Conservation (phyloP, 1,284 basidiomycete species). For the Pisolithus thermaeus region DNA sequence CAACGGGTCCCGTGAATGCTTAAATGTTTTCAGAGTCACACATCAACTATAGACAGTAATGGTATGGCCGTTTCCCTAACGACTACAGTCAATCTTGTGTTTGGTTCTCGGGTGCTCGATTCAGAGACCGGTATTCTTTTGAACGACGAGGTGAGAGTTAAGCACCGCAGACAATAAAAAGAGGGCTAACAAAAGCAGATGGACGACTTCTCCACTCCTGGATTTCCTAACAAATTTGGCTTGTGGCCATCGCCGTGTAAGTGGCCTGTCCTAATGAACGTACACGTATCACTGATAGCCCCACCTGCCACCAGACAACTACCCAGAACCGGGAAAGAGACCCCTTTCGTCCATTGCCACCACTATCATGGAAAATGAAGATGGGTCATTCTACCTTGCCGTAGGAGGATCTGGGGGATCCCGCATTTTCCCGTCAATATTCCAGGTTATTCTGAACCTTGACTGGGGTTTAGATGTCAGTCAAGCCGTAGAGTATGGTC, state of each 20-base stretch:
- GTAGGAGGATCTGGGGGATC: constrained; percentile 87
- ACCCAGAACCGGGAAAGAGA: constrained; percentile 80
- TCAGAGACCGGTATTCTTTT: constrained; percentile 81
- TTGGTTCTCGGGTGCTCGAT: constrained; percentile 85
- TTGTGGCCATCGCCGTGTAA: constrained; percentile 80
- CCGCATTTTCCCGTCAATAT: constrained; percentile 76
- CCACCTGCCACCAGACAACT: constrained; percentile 57
- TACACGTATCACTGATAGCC: background rate
- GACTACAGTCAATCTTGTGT: constrained; percentile 82
- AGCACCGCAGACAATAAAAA: background rate
- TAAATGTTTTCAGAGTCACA: constrained; percentile 57
- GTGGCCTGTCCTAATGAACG: constrained; percentile 13
- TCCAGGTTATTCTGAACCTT: constrained; percentile 80
- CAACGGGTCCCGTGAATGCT: background rate
- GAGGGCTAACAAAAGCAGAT: constrained; percentile 38
- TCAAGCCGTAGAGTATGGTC: constrained; percentile 75
- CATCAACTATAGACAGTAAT: constrained; percentile 73
- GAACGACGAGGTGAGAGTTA: constrained; percentile 66
- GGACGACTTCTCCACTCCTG: constrained; percentile 88
- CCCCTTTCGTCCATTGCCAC: constrained; percentile 83
- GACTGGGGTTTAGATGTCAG: constrained; percentile 79
- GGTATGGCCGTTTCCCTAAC: constrained; percentile 86
- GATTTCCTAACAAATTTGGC: constrained; percentile 76
- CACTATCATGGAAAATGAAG: constrained; percentile 69
- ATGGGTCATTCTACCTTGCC: constrained; percentile 67